A percentile compares a stretch with the other conserved stretches of the same genome.
Evolutionary conservation across 2,329 filamentous ascomycete genomes (phyloP).

Genomic region (Colletotrichum incanum): DNA sequence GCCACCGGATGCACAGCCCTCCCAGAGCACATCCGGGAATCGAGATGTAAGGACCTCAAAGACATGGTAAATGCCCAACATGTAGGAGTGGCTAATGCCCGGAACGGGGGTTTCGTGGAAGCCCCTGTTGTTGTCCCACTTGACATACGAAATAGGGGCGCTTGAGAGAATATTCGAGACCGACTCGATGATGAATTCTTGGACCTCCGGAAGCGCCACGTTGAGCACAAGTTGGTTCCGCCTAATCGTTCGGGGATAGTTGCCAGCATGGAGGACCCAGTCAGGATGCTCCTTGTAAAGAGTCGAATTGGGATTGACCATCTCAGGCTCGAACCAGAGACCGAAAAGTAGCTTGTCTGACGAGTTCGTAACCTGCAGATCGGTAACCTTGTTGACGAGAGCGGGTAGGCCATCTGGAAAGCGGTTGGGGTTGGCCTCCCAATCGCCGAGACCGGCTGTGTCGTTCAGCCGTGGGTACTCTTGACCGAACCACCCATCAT

Average conservation of each 20-base stretch:
- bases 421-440: slow-evolving; percentile 70
- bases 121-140: slow-evolving; percentile 79
- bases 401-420: slow-evolving; percentile 72
- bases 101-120: slow-evolving; percentile 73
- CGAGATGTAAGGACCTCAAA: slow-evolving; percentile 72
- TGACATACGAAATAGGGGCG: slow-evolving; percentile 72
- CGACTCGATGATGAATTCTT: slow-evolving; percentile 72
- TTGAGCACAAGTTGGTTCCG: slow-evolving; percentile 76
- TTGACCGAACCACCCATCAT: slow-evolving; percentile 79
- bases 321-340: slow-evolving; percentile 79
- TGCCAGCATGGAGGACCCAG: slow-evolving; percentile 73
- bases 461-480: slow-evolving; percentile 73
- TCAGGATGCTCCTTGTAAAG: slow-evolving; percentile 75
- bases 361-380: slow-evolving; percentile 63
- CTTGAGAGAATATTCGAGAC: slow-evolving; percentile 69
- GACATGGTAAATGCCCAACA: slow-evolving; percentile 75
- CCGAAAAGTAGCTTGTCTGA: slow-evolving; percentile 71
- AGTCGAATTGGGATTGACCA: slow-evolving; percentile 75
- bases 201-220: slow-evolving; percentile 72
- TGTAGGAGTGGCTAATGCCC: slow-evolving; percentile 70
- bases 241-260: slow-evolving; percentile 69
- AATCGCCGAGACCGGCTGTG: slow-evolving; percentile 74
- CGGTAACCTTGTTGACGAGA: slow-evolving; percentile 66
- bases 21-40: slow-evolving; percentile 76
- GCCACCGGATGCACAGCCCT: slow-evolving; percentile 77